These are phyloP conservation scores for Paramecium octaurelia DNA, from an alignment of 73 alveolate species.

Conservation along the genomic window DNA sequence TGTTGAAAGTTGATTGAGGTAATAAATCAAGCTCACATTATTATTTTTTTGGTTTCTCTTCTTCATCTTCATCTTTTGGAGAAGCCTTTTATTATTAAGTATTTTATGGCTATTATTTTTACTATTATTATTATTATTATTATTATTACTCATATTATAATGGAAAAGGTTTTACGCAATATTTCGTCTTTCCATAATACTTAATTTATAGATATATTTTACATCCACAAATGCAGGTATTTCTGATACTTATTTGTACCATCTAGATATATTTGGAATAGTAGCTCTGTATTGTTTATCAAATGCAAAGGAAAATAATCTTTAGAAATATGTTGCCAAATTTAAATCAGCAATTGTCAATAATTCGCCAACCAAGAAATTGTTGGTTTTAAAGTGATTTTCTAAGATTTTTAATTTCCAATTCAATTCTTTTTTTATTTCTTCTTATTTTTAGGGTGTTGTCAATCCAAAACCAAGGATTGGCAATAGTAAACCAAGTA, in stretches of 20 bases:
- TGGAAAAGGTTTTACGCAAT: constrained; percentile 66
- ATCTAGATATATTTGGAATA: constrained; percentile 73
- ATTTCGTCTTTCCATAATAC: constrained; percentile 72
- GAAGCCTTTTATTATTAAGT: not conserved
- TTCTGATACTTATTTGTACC: constrained; percentile 67
- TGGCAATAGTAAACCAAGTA: constrained; percentile 66
- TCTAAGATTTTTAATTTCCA: constrained; percentile 68
- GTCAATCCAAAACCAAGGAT: constrained; percentile 75
- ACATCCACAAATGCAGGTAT: constrained; percentile 68
- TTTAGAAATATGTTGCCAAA: constrained; percentile 69
- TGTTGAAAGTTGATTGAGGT: constrained; percentile 76
- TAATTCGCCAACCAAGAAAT: constrained; percentile 81
- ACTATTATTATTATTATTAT: not conserved
- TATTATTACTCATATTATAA: not conserved
- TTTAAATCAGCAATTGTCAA: constrained; percentile 93
- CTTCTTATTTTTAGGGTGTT: constrained; percentile 62
- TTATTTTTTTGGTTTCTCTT: constrained; percentile 57
- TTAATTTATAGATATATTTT: not conserved
- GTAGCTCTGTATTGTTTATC: constrained; percentile 76
- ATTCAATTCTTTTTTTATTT: constrained; percentile 64
- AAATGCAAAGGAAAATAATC: constrained; percentile 68
- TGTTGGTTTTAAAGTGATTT: constrained; percentile 68
- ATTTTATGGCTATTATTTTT: not conserved
- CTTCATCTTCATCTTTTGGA: not conserved
- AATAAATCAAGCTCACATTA: constrained; percentile 60